Conservation (phyloP, 371 early-diverging fungal genomes). For the Mucor plumbeus region DNA sequence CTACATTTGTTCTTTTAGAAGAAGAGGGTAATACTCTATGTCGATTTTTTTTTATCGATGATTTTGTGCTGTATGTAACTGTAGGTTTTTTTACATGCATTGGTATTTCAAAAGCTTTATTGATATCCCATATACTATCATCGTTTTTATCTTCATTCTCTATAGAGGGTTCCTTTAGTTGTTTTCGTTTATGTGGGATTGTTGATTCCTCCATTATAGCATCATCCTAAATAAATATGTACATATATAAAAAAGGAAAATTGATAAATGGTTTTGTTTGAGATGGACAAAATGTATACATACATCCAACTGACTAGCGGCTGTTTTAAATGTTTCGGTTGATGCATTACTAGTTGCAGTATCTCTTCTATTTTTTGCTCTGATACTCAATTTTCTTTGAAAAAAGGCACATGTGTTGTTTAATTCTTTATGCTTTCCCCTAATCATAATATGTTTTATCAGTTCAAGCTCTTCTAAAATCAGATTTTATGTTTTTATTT, state of each 20-base stretch:
- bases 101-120: conserved; percentile 7
- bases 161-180: background rate
- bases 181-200: background rate
- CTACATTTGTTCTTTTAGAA: background rate
- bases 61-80: conserved; percentile 16
- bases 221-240: background rate
- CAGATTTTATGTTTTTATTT: conserved; percentile 1
- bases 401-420: conserved; percentile 17
- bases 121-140: conserved; percentile 30
- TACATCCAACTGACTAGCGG: background rate
- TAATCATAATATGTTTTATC: background rate
- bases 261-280: too few species aligned
- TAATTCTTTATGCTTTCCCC: conserved; percentile 8
- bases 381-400: background rate
- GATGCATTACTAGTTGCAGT: conserved; percentile 1
- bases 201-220: too few species aligned
- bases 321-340: background rate
- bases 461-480: background rate
- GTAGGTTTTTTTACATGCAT: background rate
- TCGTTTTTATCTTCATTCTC: background rate
- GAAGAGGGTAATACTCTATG: background rate
- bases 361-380: background rate
- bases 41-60: background rate
- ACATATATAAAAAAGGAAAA: background rate
- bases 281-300: too few species aligned